Evolutionary conservation across 164 flowering plant genomes (phyloP).

Genomic region (Liquidambar formosana): DNA sequence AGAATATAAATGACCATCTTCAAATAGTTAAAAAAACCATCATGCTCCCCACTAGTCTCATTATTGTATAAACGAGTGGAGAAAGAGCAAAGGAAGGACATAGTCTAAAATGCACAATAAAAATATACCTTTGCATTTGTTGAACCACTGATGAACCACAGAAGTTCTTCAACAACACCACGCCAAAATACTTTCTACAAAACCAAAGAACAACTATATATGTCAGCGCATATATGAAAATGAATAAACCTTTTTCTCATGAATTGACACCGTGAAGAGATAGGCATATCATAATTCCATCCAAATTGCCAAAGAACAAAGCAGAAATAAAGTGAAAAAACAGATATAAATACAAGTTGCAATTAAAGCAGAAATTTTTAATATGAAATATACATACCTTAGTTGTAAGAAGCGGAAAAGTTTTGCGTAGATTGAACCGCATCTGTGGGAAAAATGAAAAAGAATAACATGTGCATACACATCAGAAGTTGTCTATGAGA

Average conservation of each 20-base stretch:
- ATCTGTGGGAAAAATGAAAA: too few relatives aligned
- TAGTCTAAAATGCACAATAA: neutral
- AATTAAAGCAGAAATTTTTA: neutral
- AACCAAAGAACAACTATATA: slow-evolving; percentile 20
- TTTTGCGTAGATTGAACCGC: slow-evolving; percentile 83
- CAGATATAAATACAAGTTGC: neutral
- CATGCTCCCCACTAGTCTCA: neutral
- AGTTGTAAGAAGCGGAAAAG: slow-evolving; percentile 91
- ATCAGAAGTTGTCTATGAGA: neutral
- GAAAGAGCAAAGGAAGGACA: neutral
- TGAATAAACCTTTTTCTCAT: neutral
- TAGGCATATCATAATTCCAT: neutral
- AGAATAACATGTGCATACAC: neutral
- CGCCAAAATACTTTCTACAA: slow-evolving; percentile 88
- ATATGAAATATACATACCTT: slow-evolving; percentile 47
- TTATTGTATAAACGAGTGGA: neutral
- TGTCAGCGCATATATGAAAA: slow-evolving; percentile 4
- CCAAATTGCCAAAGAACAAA: neutral
- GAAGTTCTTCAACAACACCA: slow-evolving; percentile 95
- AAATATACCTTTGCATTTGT: slow-evolving; percentile 81
- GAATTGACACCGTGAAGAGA: neutral
- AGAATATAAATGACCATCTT: too few relatives aligned
- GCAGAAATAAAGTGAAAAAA: neutral
- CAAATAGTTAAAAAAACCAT: neutral
- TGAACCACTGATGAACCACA: slow-evolving; percentile 98